Percentiles rank a stretch among this genome's conserved stretches.
phyloP scores from a whole-genome alignment of 2,329 filamentous ascomycete species.

The Elsinoe necatrix region DNA sequence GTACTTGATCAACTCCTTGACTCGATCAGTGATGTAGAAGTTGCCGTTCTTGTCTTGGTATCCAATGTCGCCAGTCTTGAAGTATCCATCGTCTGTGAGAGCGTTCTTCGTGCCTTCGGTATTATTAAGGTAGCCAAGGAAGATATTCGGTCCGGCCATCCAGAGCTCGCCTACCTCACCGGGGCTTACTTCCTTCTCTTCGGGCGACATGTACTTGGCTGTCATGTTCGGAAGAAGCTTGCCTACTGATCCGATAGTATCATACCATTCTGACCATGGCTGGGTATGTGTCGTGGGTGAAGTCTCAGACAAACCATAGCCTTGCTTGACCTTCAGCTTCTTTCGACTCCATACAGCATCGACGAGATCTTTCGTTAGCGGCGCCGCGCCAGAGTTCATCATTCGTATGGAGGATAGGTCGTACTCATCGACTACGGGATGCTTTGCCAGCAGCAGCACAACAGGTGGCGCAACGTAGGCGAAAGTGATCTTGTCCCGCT shows the following conservation, averaged over 20 bases:
- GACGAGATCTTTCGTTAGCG: slow-evolving; percentile 71
- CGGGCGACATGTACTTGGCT: slow-evolving; percentile 65
- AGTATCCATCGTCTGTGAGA: slow-evolving; percentile 70
- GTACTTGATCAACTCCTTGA: slow-evolving; percentile 63
- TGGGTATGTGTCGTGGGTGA: slow-evolving; percentile 67
- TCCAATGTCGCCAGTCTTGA: slow-evolving; percentile 83
- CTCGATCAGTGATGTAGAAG: slow-evolving; percentile 82
- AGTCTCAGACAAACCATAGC: slow-evolving; percentile 84
- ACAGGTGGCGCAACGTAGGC: slow-evolving; percentile 79
- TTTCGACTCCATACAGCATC: slow-evolving; percentile 66
- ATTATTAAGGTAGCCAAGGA: slow-evolving; percentile 70
- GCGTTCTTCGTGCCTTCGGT: slow-evolving; percentile 61
- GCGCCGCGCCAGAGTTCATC: slow-evolving; percentile 81
- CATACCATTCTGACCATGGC: slow-evolving; percentile 66
- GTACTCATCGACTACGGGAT: slow-evolving; percentile 69
- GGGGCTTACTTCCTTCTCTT: slow-evolving; percentile 50
- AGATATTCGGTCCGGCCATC: slow-evolving; percentile 71
- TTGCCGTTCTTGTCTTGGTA: slow-evolving; percentile 69
- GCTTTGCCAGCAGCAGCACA: slow-evolving; percentile 69
- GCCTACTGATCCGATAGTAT: slow-evolving; percentile 69
- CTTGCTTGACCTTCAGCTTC: slow-evolving; percentile 77
- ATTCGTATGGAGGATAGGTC: slow-evolving; percentile 71
- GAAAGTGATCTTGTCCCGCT: slow-evolving; percentile 67
- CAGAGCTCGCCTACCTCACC: slow-evolving; percentile 55
- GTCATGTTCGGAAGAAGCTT: slow-evolving; percentile 69